A percentile compares a stretch with the other conserved stretches of the same genome.
Conservation (phyloP, 2,329 filamentous ascomycete species). For the Calonectria ilicicola region DNA sequence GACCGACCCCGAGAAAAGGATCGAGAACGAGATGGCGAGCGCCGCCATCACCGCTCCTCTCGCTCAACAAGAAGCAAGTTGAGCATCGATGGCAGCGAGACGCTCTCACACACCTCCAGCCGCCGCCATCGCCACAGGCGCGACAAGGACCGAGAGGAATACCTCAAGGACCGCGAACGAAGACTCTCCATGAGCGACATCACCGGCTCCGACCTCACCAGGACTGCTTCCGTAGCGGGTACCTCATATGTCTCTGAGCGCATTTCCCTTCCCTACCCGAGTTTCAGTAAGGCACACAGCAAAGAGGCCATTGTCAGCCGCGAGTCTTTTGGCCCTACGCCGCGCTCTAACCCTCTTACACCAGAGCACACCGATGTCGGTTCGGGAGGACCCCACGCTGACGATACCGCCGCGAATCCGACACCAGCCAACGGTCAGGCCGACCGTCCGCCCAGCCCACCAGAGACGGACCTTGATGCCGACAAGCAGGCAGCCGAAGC, state of each 20-base stretch:
- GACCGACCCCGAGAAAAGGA: neutral
- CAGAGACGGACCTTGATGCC: constrained; percentile 70
- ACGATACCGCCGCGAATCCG: constrained; percentile 27
- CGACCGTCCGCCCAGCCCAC: constrained; percentile 70
- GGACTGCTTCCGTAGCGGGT: constrained; percentile 48
- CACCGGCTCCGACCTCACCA: constrained; percentile 58
- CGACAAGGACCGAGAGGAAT: constrained; percentile 50
- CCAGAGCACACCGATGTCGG: constrained; percentile 80
- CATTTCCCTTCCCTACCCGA: constrained; percentile 77
- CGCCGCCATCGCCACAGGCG: constrained; percentile 46
- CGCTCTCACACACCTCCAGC: constrained; percentile 52
- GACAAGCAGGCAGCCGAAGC: constrained; percentile 47
- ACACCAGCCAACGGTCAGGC: constrained; percentile 53
- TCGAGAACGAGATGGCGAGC: constrained; percentile 49
- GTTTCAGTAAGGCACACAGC: constrained; percentile 91
- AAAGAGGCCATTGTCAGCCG: constrained; percentile 82
- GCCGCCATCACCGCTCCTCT: constrained; percentile 53
- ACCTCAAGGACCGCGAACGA: constrained; percentile 40
- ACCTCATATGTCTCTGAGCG: constrained; percentile 52
- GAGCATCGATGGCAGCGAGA: constrained; percentile 53
- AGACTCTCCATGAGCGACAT: constrained; percentile 60
- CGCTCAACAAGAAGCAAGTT: constrained; percentile 57
- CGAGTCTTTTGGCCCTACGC: constrained; percentile 58
- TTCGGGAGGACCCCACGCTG: constrained; percentile 34
- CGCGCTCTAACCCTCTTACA: constrained; percentile 64